Percentiles rank a stretch among this genome's conserved stretches.
phyloP scores from a whole-genome alignment of 164 flowering plant species.

The Dillenia suffruticosa region DNA sequence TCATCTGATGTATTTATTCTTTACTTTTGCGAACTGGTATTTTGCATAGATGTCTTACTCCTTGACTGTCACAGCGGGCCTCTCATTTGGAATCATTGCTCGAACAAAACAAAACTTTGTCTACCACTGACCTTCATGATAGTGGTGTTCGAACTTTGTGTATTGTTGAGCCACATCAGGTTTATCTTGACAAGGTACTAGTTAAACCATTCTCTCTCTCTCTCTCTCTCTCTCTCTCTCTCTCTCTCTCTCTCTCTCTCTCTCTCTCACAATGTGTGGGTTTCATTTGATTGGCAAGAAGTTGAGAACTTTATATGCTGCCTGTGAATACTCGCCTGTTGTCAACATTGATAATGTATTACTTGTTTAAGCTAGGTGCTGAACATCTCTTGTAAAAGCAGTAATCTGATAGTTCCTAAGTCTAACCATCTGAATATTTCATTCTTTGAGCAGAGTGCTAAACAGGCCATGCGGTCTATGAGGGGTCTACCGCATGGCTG shows the following conservation, averaged over 20 bases:
- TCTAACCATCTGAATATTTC: no score
- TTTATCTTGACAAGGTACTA: slow-evolving; percentile 78
- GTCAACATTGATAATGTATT: no score
- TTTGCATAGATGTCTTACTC: neutral
- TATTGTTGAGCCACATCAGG: slow-evolving; percentile 43
- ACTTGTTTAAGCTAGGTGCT: no score
- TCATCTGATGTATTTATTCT: neutral
- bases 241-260: neutral
- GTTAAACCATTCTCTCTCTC: neutral
- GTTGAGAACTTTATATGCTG: no score
- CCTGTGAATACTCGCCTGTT: no score
- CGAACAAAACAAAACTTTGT: slow-evolving; percentile 40
- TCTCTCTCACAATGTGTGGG: neutral
- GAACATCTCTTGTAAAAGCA: no score
- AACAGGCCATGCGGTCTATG: no score
- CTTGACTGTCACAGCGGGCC: slow-evolving; percentile 41
- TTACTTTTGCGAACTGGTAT: neutral
- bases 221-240: slow-evolving; percentile 1
- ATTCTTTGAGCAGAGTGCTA: no score
- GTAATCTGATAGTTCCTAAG: no score
- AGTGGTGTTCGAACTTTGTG: slow-evolving; percentile 68
- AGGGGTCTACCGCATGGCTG: no score
- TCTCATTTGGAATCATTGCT: slow-evolving; percentile 63
- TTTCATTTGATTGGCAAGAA: no score
- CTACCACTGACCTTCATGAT: slow-evolving; percentile 61